Conservation (phyloP, 192 early-diverging fungal genomes). For the Entophlyctis helioformis region DNA sequence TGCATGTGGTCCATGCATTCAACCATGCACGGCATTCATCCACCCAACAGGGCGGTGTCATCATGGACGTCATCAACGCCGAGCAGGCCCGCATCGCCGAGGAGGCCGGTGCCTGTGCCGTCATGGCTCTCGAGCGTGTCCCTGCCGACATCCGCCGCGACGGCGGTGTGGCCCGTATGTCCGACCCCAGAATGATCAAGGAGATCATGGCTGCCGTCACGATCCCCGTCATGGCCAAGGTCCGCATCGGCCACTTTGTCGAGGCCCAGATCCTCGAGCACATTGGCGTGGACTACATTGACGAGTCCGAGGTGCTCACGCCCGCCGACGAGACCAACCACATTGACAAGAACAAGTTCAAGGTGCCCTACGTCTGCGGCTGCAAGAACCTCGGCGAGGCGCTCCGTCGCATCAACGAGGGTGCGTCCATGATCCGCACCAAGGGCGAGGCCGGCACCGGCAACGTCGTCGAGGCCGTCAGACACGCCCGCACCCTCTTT, state of each 20-base stretch:
- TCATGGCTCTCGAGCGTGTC: slow-evolving; percentile 96
- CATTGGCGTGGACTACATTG: slow-evolving; percentile 91
- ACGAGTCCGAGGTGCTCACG: slow-evolving; percentile 94
- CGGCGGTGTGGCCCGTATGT: slow-evolving; percentile 96
- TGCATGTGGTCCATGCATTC: too few relatives aligned
- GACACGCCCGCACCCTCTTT: slow-evolving; percentile 83
- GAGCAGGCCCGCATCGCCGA: slow-evolving; percentile 97
- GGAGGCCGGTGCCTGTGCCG: slow-evolving; percentile 91
- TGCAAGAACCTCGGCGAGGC: slow-evolving; percentile 96
- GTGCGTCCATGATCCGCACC: slow-evolving; percentile 96
- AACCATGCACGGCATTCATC: too few relatives aligned
- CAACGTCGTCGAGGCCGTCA: slow-evolving; percentile 95
- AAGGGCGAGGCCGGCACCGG: slow-evolving; percentile 99
- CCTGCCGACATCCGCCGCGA: slow-evolving; percentile 97
- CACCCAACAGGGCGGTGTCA: slow-evolving; percentile 74
- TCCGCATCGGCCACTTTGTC: slow-evolving; percentile 97
- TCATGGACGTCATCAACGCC: slow-evolving; percentile 97
- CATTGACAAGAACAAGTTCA: slow-evolving; percentile 87
- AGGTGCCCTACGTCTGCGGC: slow-evolving; percentile 94
- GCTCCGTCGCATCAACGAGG: slow-evolving; percentile 89
- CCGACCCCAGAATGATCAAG: slow-evolving; percentile 94
- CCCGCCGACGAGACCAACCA: slow-evolving; percentile 93
- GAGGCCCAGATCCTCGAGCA: slow-evolving; percentile 93
- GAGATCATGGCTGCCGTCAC: slow-evolving; percentile 91
- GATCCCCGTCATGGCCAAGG: slow-evolving; percentile 98